Base-by-base conservation (phyloP, 192 early-diverging fungal species). In the Glomus cerebriforme region DNA sequence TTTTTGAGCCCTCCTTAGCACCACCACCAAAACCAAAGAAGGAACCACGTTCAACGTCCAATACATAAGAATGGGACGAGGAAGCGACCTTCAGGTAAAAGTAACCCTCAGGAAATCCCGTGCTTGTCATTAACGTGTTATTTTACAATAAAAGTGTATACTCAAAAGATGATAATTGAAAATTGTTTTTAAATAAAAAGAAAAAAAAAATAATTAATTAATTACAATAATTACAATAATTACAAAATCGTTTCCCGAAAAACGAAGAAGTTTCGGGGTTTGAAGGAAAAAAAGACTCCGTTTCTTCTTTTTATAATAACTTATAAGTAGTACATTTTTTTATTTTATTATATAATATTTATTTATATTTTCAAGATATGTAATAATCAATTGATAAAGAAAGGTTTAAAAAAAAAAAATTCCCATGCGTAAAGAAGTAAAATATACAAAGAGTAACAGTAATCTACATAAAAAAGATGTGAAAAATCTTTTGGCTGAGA, bases 81-180 rank as follows among this genome's bases (percentile, higher is more conserved):
- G 76, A 77, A 49, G 27, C 27, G 10, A 12, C 64, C 63, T 58
- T 77, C 12, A 77, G 47, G 63, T 77, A 77, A 54, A 77, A 66
- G n/a, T 67, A 63, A 1, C 64, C 76, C 2, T 27, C 8, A 26
- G 76, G 76, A 31, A 66, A 66, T 49, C 37, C 71, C 24, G 12
- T 24, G 13, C 17, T 74, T 26, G 73, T 67, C 65, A 67, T 67
- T 15, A 67, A 19, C 65, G 65, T 67, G 19, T 54, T 54, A 54
- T 54, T 54, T n/a, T 54, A 54, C 49, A 54, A 54, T 54, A 19
- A 19, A 15, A 5, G 49, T 54, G 13, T 49, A 19, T 54, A 54
- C 17, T 19, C 49, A 54, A 54, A 19, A 17, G 15, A n/a, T n/a
- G 47, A 54, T 5, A 22, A 39, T 39, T 47, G 12, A 43, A 43